phyloP scores from a whole-genome alignment of 2,329 filamentous ascomycete genomes.

The Nemania serpens region DNA sequence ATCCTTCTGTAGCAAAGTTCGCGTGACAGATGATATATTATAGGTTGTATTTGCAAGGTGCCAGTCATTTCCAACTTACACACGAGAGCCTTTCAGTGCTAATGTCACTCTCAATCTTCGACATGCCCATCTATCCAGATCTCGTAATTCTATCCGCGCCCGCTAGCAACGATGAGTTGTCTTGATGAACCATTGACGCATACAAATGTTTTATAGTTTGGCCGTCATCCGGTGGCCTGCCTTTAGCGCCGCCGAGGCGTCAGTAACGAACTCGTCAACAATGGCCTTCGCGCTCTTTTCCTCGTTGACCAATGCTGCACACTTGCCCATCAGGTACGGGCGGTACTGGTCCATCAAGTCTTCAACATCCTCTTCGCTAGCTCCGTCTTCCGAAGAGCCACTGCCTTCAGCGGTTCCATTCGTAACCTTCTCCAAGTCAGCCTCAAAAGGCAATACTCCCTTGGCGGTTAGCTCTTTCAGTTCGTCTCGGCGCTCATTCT shows the following conservation, averaged over 20 bases:
- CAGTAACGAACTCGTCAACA: slow-evolving; percentile 89
- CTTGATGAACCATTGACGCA: not conserved
- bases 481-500: slow-evolving; percentile 85
- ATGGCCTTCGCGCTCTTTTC: slow-evolving; percentile 89
- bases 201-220: slow-evolving; percentile 64
- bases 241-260: slow-evolving; percentile 74
- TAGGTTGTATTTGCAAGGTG: not conserved
- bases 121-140: not conserved
- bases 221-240: slow-evolving; percentile 70
- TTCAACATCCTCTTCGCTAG: slow-evolving; percentile 70
- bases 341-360: slow-evolving; percentile 79
- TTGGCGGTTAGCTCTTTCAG: slow-evolving; percentile 90
- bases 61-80: not conserved
- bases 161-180: not conserved
- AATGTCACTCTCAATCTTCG: not conserved
- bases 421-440: slow-evolving; percentile 84
- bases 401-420: slow-evolving; percentile 47
- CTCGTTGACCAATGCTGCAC: slow-evolving; percentile 90
- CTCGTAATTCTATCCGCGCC: not conserved
- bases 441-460: slow-evolving; percentile 91
- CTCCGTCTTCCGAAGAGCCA: slow-evolving; percentile 57
- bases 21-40: not conserved
- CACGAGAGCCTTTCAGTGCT: slow-evolving; percentile 2
- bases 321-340: slow-evolving; percentile 79
- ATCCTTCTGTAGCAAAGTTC: too few relatives aligned